Evolutionary conservation across 2,329 filamentous ascomycete genomes (phyloP), one percentile per base, ranked within the genome.

Genomic region (Emericellopsis cladophorae): DNA sequence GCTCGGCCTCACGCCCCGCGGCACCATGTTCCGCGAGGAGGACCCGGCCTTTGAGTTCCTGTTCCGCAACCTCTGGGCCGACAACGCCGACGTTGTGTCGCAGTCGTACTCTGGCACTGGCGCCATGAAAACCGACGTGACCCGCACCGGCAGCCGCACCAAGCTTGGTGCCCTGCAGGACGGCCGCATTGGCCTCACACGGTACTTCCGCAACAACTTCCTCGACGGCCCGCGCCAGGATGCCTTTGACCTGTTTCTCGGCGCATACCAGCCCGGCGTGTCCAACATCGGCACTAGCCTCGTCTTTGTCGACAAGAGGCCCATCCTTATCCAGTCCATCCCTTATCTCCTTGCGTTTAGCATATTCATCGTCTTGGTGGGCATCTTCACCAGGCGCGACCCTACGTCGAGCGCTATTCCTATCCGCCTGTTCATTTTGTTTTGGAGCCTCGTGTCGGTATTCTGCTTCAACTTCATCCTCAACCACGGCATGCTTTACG

Each of bases 41-140:
- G 87, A 95, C 54, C 66, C 73, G 11, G 76, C 72, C 1, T 98
- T 98, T 57, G 89, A 95, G 60, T 71, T 83, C 51, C 67, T 96
- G 44, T 98, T 96, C 76, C 86, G 92, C 49, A 96, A 96, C 61
- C 72, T 96, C 14, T 98, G 92, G 92, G 92, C 92, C 24, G 92
- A 98, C 63, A 98, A 98, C 54, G 92, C 93, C 42, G 92, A 98
- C 58, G 83, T 93, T 21, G 89, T 98, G 29, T 94, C 89, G 15
- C 82, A 78, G 50, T 81, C 87, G 0, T 98, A 98, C 61, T 92
- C 92, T 1, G 92, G 92, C 42, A 98, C 93, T 1, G 93, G 92
- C 4, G 92, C 92, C 40, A 77, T 98, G 66, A 98, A 98, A 73
- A 98, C 92, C 0, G 93, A 98, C 58, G 87, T 96, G 52, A 98